These are phyloP conservation scores for Paramecium biaurelia DNA, from an alignment of 73 alveolate genomes.

Conservation along the genomic window DNA sequence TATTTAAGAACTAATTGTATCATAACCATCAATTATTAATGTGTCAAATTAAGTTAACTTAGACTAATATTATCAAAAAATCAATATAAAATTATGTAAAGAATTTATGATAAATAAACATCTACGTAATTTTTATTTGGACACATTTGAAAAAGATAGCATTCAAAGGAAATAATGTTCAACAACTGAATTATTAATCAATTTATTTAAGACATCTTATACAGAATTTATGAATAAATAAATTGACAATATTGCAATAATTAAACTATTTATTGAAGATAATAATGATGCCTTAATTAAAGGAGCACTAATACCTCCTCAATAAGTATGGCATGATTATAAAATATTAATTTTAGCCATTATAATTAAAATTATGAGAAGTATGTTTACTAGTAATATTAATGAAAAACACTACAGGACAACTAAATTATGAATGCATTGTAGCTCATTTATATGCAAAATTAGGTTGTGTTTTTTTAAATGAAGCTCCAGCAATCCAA, in stretches of 20 bases:
- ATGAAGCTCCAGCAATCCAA: background rate
- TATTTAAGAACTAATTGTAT: background rate
- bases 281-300: background rate
- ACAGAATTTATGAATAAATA: background rate
- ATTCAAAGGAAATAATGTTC: background rate
- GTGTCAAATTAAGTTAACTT: background rate
- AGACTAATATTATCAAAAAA: background rate
- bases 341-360: background rate
- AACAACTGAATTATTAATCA: background rate
- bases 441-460: background rate
- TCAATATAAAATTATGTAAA: background rate
- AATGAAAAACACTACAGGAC: background rate
- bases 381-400: background rate
- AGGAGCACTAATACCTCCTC: background rate
- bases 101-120: background rate
- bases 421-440: background rate
- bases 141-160: background rate
- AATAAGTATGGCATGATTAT: constrained; percentile 1
- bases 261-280: background rate
- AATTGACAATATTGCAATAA: background rate
- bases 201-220: background rate
- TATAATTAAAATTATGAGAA: background rate
- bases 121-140: background rate
- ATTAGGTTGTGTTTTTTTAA: background rate
- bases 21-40: background rate